Conservation (phyloP, 805 yeast species). For the Candida takata region DNA sequence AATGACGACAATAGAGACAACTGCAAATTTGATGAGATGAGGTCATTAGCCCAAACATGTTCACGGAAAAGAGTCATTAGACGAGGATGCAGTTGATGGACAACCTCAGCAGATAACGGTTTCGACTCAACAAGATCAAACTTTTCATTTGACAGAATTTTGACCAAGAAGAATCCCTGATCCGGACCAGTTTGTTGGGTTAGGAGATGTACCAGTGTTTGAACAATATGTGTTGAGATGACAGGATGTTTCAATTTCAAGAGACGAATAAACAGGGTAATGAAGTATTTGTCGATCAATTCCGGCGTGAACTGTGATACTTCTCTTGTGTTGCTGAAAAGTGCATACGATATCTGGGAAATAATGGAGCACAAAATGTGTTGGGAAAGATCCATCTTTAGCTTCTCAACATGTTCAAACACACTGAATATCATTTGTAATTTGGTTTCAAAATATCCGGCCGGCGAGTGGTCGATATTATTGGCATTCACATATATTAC, state of each 20-base stretch:
- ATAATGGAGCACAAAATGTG: conserved; percentile 1
- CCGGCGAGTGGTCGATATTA: conserved; percentile 1
- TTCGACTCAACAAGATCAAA: conserved; percentile 10
- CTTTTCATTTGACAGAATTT: conserved; percentile 8
- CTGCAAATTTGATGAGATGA: conserved; percentile 1
- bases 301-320: too few species aligned
- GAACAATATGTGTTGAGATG: not conserved
- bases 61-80: conserved; percentile 1
- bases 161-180: conserved; percentile 1
- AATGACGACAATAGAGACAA: conserved; percentile 4
- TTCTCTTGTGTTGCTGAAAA: conserved; percentile 3
- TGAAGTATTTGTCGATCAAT: conserved; percentile 1
- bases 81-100: conserved; percentile 2
- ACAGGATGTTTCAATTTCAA: not conserved
- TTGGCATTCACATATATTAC: conserved; percentile 8
- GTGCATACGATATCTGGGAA: conserved; percentile 5
- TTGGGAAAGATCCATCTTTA: not conserved
- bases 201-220: conserved; percentile 3
- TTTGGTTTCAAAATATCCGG: not conserved
- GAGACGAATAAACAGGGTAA: conserved; percentile 2
- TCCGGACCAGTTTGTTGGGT: not conserved
- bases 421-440: conserved; percentile 7
- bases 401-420: not conserved
- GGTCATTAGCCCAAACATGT: conserved; percentile 2
- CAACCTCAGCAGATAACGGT: conserved; percentile 3